Evolutionary conservation across 2,329 filamentous ascomycete genomes (phyloP), one percentile per base, ranked within the genome.

Genomic region (Pestalotiopsis sp.): DNA sequence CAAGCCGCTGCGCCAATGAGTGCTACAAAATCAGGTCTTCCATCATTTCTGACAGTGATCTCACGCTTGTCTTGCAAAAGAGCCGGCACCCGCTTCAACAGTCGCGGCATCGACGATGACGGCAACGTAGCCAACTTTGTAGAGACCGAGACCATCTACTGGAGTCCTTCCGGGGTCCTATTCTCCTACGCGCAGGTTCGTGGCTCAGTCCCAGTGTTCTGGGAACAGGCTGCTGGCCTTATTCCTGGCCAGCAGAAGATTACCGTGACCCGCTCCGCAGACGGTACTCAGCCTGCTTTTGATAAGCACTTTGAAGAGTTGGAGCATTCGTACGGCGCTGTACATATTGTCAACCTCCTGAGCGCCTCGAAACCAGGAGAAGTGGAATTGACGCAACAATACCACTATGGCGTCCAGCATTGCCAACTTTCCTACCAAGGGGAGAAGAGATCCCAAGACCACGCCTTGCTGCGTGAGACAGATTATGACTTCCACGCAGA

Each of bases 111-210:
- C 72, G 96, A 99, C 77, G 96, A 99, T 78, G 94, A 98, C 76
- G 96, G 96, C 14, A 94, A 98, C 75, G 96, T 98, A 36, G 95
- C 96, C 70, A 99, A 99, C 80, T 99, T 97, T 80, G 96, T 98
- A n/a, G 96, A 99, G 80, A 96, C 94, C 0, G 96, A 99, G 81
- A 97, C 94, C 0, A 90, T 95, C 56, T 95, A 97, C 77, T 97
- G 93, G 92, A 92, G 91, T 73, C 92, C 93, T 0, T 88, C 90
- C 0, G 88, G 89, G 3, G 83, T 94, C 6, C 90, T 94, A 67
- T 98, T 98, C 78, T 98, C 96, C 0, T 99, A 98, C 79, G 93
- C 91, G 2, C 96, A 99, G 80, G 89, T 97, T 31, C 89, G 96
- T 74, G 96, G 96, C 49, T 98, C 95, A 6, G 93, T 99, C 7